Evolutionary conservation across 2,329 filamentous ascomycete species (phyloP).

Genomic region (Beauveria varroae): DNA sequence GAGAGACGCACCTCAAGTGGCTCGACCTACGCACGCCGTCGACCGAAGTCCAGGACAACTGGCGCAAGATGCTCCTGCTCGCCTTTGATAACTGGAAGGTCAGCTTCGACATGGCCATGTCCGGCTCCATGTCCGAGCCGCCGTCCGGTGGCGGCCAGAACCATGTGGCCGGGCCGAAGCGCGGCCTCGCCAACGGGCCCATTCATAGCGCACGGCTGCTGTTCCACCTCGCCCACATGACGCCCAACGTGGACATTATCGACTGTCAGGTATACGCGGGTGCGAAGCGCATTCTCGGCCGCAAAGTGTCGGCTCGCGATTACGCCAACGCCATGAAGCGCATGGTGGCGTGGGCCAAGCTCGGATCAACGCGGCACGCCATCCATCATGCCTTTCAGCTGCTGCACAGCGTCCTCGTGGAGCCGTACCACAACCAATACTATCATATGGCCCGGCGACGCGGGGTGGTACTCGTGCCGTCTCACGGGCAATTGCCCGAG

Average conservation of each 20-base stretch:
- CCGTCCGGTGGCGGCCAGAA: not conserved
- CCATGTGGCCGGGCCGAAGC: slow-evolving; percentile 32
- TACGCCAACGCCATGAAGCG: slow-evolving; percentile 64
- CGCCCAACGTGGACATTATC: slow-evolving; percentile 79
- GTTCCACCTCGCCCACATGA: slow-evolving; percentile 83
- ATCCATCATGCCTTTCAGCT: slow-evolving; percentile 80
- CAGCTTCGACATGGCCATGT: slow-evolving; percentile 68
- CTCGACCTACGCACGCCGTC: slow-evolving; percentile 59
- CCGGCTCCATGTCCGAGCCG: slow-evolving; percentile 28
- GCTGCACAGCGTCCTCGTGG: slow-evolving; percentile 65
- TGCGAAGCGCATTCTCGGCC: slow-evolving; percentile 66
- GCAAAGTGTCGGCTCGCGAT: slow-evolving; percentile 70
- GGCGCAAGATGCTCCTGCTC: slow-evolving; percentile 67
- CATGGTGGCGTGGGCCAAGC: slow-evolving; percentile 74
- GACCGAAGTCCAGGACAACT: slow-evolving; percentile 60
- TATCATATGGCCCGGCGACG: slow-evolving; percentile 8
- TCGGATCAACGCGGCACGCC: slow-evolving; percentile 68
- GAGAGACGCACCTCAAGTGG: slow-evolving; percentile 77
- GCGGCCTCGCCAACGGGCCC: slow-evolving; percentile 46
- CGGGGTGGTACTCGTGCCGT: not conserved
- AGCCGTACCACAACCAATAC: slow-evolving; percentile 30
- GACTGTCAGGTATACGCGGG: slow-evolving; percentile 87
- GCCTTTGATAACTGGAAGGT: slow-evolving; percentile 84
- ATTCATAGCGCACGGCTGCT: slow-evolving; percentile 75
- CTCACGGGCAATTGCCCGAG: not conserved